A percentile compares a stretch with the other conserved stretches of the same genome.
phyloP scores from a whole-genome alignment of 2,329 filamentous ascomycete genomes.

The Paraphoma sp. region DNA sequence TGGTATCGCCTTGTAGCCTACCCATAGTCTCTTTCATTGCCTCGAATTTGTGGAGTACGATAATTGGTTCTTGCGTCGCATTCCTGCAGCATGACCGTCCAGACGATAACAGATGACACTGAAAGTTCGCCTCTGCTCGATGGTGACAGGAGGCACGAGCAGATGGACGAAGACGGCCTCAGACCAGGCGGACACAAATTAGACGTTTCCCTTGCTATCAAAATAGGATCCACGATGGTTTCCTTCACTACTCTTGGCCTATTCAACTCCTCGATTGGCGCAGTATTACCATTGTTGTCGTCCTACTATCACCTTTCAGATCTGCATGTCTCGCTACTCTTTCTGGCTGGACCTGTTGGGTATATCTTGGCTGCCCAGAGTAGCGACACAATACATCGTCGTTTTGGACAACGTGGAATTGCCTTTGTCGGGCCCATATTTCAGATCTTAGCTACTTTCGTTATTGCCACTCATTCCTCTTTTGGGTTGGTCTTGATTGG shows the following conservation, averaged over 20 bases:
- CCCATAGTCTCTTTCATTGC: no score
- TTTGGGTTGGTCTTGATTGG: slow-evolving; percentile 44
- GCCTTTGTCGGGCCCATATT: slow-evolving; percentile 49
- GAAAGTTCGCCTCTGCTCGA: not conserved
- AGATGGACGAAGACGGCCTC: not conserved
- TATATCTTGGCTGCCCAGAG: slow-evolving; percentile 52
- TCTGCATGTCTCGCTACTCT: slow-evolving; percentile 53
- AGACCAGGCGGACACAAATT: not conserved
- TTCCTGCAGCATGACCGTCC: no score
- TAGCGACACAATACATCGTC: slow-evolving; percentile 49
- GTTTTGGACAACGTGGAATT: slow-evolving; percentile 52
- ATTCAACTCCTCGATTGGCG: slow-evolving; percentile 37
- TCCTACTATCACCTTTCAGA: slow-evolving; percentile 52
- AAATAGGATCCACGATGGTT: slow-evolving; percentile 63
- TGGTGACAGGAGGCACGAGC: not conserved
- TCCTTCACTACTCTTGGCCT: slow-evolving; percentile 63
- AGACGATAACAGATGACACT: not conserved
- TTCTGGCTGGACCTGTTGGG: slow-evolving; percentile 53
- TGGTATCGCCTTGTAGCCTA: no score
- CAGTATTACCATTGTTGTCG: slow-evolving; percentile 47
- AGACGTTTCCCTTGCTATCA: slow-evolving; percentile 25
- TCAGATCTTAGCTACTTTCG: slow-evolving; percentile 42
- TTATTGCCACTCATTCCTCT: slow-evolving; percentile 35
- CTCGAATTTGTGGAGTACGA: no score
- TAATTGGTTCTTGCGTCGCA: no score